phyloP scores from a whole-genome alignment of 2,329 filamentous ascomycete genomes.

The Diaporthe vaccinii region DNA sequence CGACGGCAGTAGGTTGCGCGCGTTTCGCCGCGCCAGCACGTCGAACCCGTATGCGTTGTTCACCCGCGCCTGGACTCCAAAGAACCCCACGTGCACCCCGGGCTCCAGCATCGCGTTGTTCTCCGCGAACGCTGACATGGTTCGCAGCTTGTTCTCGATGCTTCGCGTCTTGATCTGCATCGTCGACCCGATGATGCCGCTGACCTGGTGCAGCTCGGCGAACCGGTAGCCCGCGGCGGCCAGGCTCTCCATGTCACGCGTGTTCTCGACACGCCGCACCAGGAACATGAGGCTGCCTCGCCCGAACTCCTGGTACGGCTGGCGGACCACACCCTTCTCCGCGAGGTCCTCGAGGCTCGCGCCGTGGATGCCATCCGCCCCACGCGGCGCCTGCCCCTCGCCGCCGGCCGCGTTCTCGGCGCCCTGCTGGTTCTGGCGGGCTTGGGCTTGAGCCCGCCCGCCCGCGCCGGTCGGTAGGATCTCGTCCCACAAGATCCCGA shows the following conservation, averaged over 20 bases:
- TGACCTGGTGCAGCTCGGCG: slow-evolving; percentile 76
- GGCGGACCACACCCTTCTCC: slow-evolving; percentile 56
- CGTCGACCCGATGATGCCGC: slow-evolving; percentile 75
- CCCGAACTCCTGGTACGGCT: slow-evolving; percentile 59
- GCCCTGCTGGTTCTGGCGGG: slow-evolving; percentile 30
- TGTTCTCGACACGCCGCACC: slow-evolving; percentile 72
- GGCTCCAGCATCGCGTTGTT: slow-evolving; percentile 61
- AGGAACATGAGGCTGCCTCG: slow-evolving; percentile 87
- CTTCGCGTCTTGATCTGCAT: slow-evolving; percentile 79
- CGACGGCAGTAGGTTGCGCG: slow-evolving; percentile 72
- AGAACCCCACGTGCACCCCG: slow-evolving; percentile 71
- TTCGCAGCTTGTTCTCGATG: slow-evolving; percentile 72
- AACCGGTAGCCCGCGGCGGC: slow-evolving; percentile 84
- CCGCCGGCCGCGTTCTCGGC: slow-evolving; percentile 28
- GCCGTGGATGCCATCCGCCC: slow-evolving; percentile 20
- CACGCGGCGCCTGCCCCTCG: slow-evolving; percentile 29
- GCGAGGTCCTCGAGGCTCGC: slow-evolving; percentile 50
- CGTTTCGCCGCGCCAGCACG: slow-evolving; percentile 69
- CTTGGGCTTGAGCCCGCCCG: slow-evolving; percentile 26
- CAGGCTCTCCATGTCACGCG: slow-evolving; percentile 73
- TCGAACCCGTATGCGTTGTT: slow-evolving; percentile 69
- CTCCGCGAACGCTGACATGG: slow-evolving; percentile 73
- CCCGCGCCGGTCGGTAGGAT: slow-evolving; percentile 75
- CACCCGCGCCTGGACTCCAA: slow-evolving; percentile 67
- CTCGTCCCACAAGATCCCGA: slow-evolving; percentile 82